Percentiles rank a stretch among this genome's conserved stretches.
These are phyloP conservation scores for Avicennia marina DNA, from an alignment of 257 asterid genomes.

Conservation along the genomic window DNA sequence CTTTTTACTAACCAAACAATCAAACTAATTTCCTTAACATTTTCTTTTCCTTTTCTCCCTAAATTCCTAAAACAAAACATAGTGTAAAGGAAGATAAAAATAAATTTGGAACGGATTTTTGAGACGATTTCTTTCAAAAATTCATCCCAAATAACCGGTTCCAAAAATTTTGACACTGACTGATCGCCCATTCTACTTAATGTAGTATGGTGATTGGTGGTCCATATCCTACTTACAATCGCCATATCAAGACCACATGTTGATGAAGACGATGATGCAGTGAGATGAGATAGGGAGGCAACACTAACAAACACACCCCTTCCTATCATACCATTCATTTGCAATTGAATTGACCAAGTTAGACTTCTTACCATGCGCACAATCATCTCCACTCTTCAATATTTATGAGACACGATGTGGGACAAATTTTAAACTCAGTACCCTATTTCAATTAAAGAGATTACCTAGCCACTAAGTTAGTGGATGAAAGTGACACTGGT, in stretches of 20 bases:
- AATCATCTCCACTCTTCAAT: slow-evolving; percentile 9
- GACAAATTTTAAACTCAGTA: slow-evolving; percentile 2
- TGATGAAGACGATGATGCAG: too few relatives aligned
- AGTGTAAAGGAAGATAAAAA: too few relatives aligned
- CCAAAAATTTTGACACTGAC: too few relatives aligned
- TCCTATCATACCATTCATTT: background rate
- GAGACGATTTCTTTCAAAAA: too few relatives aligned
- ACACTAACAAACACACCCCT: background rate
- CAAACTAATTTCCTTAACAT: too few relatives aligned
- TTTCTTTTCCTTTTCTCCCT: too few relatives aligned
- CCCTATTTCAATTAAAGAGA: background rate
- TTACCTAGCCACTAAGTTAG: background rate
- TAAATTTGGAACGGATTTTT: too few relatives aligned
- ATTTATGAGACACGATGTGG: background rate
- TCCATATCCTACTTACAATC: slow-evolving; percentile 14
- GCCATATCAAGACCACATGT: slow-evolving; percentile 18
- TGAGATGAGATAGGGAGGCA: slow-evolving; percentile 4
- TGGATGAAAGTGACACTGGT: background rate
- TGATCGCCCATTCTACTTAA: too few relatives aligned
- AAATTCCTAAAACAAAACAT: too few relatives aligned
- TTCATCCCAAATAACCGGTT: too few relatives aligned
- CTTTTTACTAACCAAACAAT: too few relatives aligned
- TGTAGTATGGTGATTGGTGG: too few relatives aligned
- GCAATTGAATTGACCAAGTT: slow-evolving; percentile 18
- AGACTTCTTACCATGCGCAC: slow-evolving; percentile 5